phyloP scores from a whole-genome alignment of 306 rosid species.

The Trifolium pratense region DNA sequence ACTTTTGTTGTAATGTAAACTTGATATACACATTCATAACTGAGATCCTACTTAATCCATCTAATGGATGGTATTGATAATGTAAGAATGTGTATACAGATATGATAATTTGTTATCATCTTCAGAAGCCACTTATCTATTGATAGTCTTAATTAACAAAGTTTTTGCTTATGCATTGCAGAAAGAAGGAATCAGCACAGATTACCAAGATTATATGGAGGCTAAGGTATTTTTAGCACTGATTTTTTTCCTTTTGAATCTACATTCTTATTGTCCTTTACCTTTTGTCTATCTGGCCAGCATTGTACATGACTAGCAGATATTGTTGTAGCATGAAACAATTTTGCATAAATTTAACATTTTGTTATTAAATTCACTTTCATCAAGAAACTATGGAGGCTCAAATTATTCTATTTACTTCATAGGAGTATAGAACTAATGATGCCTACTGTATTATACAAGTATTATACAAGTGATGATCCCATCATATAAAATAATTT shows the following conservation, averaged over 20 bases:
- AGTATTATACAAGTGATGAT: constrained; percentile 5
- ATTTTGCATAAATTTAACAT: constrained; percentile 26
- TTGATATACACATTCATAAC: not conserved
- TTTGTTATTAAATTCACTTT: constrained; percentile 19
- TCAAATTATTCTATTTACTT: constrained; percentile 12
- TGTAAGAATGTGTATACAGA: constrained; percentile 21
- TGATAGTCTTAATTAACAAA: constrained; percentile 18
- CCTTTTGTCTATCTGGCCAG: not conserved
- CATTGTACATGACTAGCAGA: constrained; percentile 1
- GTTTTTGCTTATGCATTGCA: constrained; percentile 49
- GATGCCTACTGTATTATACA: not conserved
- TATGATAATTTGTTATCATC: not conserved
- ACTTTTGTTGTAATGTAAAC: not conserved
- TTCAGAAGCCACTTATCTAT: constrained; percentile 23
- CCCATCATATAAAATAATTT: constrained; percentile 14
- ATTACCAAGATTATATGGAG: constrained; percentile 76
- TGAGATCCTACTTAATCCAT: constrained; percentile 31
- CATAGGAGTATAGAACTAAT: constrained; percentile 7
- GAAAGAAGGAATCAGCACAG: constrained; percentile 85
- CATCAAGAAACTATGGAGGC: constrained; percentile 14
- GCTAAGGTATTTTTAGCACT: constrained; percentile 68
- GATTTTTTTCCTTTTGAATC: constrained; percentile 15
- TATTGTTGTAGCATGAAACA: constrained; percentile 30
- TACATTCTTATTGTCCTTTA: not conserved
- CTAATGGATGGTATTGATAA: constrained; percentile 1